Base-by-base conservation (phyloP, 2,329 filamentous ascomycete species). In the Malbranchea zuffiana region DNA sequence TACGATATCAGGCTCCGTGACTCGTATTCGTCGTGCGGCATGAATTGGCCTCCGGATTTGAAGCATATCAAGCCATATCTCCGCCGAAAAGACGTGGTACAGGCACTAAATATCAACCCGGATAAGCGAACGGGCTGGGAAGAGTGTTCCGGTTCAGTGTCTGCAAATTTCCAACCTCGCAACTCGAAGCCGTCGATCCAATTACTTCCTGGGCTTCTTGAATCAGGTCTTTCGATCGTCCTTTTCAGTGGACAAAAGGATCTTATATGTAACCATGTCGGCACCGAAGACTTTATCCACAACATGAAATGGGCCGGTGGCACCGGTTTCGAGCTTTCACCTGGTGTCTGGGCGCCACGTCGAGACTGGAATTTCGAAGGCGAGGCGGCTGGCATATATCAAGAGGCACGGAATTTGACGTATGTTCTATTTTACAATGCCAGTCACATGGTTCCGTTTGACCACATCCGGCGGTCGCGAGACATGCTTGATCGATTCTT, bases 401-500 rank as follows among this genome's bases (percentile, higher is more conserved):
- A 98, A 60, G 76, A 86, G 56, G 88, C 90, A 1, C 78, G 92
- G 47, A 98, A 98, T 61, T 65, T 98, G 43, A 95, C 90, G 1
- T 98, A 98, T 55, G 79, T 98, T 20, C 70, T 92, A 26, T 94
- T 96, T 63, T 84, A 93, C 67, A 93, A 98, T 59, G 78, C 85
- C 11, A 93, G 83, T 33, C 90, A 98, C 61, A 98, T 98, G 90
- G 90, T 98, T 1, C 92, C 90, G 1, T 96, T 90, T 53, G 88
- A 98, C 60, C 82, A 82, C 50, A 80, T 88, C 1, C 78, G 85
- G 32, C 80, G 86, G 43, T 82, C 79, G 13, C 76, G 88, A 44
- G 90, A 96, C 57, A 98, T 98, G 90, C 76, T 98, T 11, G 88
- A 98, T 60, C 82, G 90, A 26, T 94, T 98, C 63, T 85, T 96